Percentiles rank a stretch among this genome's conserved stretches.
Evolutionary conservation across 1,284 basidiomycete genomes (phyloP).

Genomic region (Leccinum solheimii): DNA sequence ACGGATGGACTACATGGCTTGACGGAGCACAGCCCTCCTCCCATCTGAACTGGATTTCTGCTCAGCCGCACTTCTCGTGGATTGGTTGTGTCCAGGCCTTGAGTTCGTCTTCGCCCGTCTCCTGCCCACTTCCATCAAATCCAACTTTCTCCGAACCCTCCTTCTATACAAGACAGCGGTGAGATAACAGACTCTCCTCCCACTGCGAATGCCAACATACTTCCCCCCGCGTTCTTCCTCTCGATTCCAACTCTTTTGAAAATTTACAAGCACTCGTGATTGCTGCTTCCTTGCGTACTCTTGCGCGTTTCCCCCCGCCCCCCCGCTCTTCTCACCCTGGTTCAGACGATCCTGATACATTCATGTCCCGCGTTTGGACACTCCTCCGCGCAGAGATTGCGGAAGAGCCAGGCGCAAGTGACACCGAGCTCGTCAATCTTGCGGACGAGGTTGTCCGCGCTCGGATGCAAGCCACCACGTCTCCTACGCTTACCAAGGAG

Average conservation of each 20-base stretch:
- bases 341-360: too few species aligned
- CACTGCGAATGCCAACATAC: constrained; percentile 34
- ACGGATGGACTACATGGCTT: constrained; percentile 48
- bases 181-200: constrained; percentile 14
- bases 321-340: too few species aligned
- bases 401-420: too few species aligned
- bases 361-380: too few species aligned
- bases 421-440: too few species aligned
- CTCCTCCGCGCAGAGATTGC: too few species aligned
- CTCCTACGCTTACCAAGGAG: constrained; percentile 26
- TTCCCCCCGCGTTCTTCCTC: constrained; percentile 67
- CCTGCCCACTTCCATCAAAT: constrained; percentile 41
- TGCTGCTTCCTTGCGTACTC: too few species aligned
- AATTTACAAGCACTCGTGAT: constrained; percentile 21
- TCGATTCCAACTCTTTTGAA: constrained; percentile 51
- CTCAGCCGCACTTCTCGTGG: constrained; percentile 39
- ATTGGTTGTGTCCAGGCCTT: constrained; percentile 48
- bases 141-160: constrained; percentile 2
- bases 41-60: constrained; percentile 18
- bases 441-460: constrained; percentile 34
- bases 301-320: too few species aligned
- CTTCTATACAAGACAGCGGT: not conserved
- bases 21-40: constrained; percentile 16
- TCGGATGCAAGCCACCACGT: constrained; percentile 24
- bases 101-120: constrained; percentile 44